Base-by-base conservation (phyloP, 106 monocot species). In the Apostasia ramifera region DNA sequence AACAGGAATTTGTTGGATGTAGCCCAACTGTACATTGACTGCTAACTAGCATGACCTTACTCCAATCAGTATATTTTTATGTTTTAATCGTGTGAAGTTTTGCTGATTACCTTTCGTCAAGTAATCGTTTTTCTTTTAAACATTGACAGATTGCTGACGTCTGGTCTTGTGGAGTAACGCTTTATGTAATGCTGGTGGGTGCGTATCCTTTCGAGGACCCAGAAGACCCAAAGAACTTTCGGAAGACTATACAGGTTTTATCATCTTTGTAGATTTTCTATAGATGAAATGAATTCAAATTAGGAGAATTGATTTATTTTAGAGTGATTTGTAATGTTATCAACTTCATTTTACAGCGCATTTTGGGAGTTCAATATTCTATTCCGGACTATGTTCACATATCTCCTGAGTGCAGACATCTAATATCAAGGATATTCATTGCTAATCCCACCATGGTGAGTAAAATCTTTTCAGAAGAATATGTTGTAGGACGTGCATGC, bases 331-430 rank as follows among this genome's bases (percentile, higher is more conserved):
- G 15, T 48, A 65, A 65, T 11, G 3, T 5, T 8, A 48, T 4
- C 48, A 26, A 14, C 15, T 60, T 6, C 5, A 47, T n/a, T 6
- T 57, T 69, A 54, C 92, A 98, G 97, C 81, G 90, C 11, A 90
- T 90, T 58, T 77, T 90, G 72, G 65, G 69, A 7, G 92, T 94
- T 69, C 93, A 94, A 49, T 94, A 94, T 57, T 73, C 84, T 48
- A 90, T 94, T 70, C 93, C 93, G 15, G 93, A 94, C 62, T 82
- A 84, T 61, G 86, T 89, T 43, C 89, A 82, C 62, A 82, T 94
- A 67, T 94, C 93, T 54, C 74, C 82, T 0, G 90, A 90, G 62
- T 94, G 93, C 45, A 66, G 59, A 47, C 61, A 84, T 47, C 73
- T 94, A 3, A 78, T 94, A 61, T 80, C 86, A 40, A 82, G 90